phyloP scores from a whole-genome alignment of 352 stramenopile species.

The Pythium grandisporangium region DNA sequence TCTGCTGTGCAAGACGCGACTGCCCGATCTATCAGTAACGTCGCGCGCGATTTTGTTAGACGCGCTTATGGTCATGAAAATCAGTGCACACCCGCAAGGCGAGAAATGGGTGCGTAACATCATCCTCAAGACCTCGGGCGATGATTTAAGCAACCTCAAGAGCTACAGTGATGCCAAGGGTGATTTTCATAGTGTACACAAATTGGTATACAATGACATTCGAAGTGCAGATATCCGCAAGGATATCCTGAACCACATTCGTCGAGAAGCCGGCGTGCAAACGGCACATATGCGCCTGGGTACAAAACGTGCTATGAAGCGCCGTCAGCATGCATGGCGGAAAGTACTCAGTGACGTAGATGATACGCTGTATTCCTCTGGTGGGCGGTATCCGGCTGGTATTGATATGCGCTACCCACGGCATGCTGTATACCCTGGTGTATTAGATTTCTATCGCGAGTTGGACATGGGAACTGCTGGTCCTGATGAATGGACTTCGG shows the following conservation, averaged over 20 bases:
- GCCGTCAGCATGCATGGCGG: slow-evolving; percentile 88
- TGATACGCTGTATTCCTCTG: slow-evolving; percentile 95
- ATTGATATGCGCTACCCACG: slow-evolving; percentile 91
- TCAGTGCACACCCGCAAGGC: slow-evolving; percentile 89
- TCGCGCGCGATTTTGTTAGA: slow-evolving; percentile 91
- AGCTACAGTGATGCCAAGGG: slow-evolving; percentile 95
- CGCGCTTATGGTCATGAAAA: slow-evolving; percentile 96
- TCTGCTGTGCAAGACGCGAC: slow-evolving; percentile 89
- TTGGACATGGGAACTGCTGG: slow-evolving; percentile 92
- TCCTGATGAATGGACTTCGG: slow-evolving; percentile 83
- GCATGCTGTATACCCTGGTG: slow-evolving; percentile 94
- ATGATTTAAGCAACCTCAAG: slow-evolving; percentile 96
- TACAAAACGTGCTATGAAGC: slow-evolving; percentile 71
- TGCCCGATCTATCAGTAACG: slow-evolving; percentile 89
- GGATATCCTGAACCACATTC: slow-evolving; percentile 95
- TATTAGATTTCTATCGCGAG: slow-evolving; percentile 97
- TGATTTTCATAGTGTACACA: slow-evolving; percentile 96
- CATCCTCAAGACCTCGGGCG: slow-evolving; percentile 92
- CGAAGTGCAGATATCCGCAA: slow-evolving; percentile 72
- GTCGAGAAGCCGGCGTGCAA: slow-evolving; percentile 90
- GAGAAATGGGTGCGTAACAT: slow-evolving; percentile 97
- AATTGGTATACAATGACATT: slow-evolving; percentile 97
- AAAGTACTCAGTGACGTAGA: slow-evolving; percentile 99
- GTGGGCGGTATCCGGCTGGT: slow-evolving; percentile 93
- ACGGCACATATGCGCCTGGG: slow-evolving; percentile 90